Conservation (phyloP, 306 rosid species). For the Begonia masoniana region DNA sequence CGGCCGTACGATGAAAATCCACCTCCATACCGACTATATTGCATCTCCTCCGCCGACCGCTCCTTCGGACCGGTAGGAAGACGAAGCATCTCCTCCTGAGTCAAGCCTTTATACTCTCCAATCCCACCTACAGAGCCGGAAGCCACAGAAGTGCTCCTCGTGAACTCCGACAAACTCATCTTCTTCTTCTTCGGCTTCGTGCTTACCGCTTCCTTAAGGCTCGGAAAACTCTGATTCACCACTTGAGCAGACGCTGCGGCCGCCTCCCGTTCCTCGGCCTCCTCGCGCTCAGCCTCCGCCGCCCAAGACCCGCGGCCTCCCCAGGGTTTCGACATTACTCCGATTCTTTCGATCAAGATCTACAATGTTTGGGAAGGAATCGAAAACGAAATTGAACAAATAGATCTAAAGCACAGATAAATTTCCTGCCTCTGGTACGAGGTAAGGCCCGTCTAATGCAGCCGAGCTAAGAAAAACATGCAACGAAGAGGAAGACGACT, state of each 20-base stretch:
- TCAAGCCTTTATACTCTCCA: conserved; percentile 22
- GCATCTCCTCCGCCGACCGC: conserved; percentile 72
- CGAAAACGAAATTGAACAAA: not conserved
- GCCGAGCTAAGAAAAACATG: conserved; percentile 74
- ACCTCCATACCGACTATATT: conserved; percentile 43
- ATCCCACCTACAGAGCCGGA: conserved; percentile 1
- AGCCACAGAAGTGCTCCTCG: conserved; percentile 2
- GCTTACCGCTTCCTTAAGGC: conserved; percentile 60
- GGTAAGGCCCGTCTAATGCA: conserved; percentile 57
- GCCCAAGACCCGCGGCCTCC: conserved; percentile 89
- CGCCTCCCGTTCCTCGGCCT: conserved; percentile 67
- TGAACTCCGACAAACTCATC: conserved; percentile 31
- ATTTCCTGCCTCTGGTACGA: conserved; percentile 1
- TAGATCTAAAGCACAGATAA: not conserved
- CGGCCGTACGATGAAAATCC: conserved; percentile 58
- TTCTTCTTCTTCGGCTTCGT: conserved; percentile 72
- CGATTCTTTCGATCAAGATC: conserved; percentile 23
- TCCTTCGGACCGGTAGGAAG: conserved; percentile 88
- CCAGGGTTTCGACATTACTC: conserved; percentile 78
- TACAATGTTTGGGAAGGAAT: conserved; percentile 6
- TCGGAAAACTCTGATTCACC: conserved; percentile 51
- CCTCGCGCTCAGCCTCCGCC: conserved; percentile 85
- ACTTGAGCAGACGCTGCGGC: conserved; percentile 24
- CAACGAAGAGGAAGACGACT: conserved; percentile 15
- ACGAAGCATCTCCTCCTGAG: conserved; percentile 64